These are phyloP conservation scores for Mycena rosella DNA, from an alignment of 768 basidiomycete genomes.

Conservation along the genomic window DNA sequence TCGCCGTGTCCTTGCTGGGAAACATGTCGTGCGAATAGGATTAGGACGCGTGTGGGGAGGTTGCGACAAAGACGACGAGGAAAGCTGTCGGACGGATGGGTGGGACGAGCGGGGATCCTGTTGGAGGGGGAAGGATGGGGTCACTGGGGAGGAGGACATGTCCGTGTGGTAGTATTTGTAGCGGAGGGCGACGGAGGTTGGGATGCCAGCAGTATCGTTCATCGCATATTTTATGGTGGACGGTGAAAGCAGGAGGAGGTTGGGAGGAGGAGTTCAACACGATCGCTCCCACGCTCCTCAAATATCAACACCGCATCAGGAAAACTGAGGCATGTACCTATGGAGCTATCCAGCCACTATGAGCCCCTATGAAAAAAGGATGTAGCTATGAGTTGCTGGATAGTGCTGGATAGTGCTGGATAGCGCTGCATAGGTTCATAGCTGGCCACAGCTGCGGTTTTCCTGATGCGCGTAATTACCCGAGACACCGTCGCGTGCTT, in stretches of 20 bases:
- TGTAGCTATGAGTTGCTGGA: too few species aligned
- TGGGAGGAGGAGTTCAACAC: background rate
- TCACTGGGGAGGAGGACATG: background rate
- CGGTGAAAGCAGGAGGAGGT: background rate
- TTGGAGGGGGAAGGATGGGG: background rate
- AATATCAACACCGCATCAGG: background rate
- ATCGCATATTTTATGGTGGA: background rate
- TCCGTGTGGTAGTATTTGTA: background rate
- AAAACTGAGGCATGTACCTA: too few species aligned
- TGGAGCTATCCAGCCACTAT: too few species aligned
- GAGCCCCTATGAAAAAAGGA: too few species aligned
- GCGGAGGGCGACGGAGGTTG: background rate
- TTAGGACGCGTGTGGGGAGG: too few species aligned
- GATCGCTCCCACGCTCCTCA: background rate
- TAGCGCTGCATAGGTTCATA: too few species aligned
- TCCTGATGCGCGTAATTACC: conserved; percentile 1
- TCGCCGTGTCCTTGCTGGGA: too few species aligned
- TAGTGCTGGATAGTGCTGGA: too few species aligned
- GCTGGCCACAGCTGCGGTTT: too few species aligned
- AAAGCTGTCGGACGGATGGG: background rate
- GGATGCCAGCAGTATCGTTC: too few species aligned
- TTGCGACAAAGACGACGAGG: background rate
- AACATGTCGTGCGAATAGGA: background rate
- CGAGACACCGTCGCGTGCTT: too few species aligned
- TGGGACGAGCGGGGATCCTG: background rate